Evolutionary conservation across 495 filamentous ascomycete genomes (phyloP).

Genomic region (Aspergillus saccharolyticus): DNA sequence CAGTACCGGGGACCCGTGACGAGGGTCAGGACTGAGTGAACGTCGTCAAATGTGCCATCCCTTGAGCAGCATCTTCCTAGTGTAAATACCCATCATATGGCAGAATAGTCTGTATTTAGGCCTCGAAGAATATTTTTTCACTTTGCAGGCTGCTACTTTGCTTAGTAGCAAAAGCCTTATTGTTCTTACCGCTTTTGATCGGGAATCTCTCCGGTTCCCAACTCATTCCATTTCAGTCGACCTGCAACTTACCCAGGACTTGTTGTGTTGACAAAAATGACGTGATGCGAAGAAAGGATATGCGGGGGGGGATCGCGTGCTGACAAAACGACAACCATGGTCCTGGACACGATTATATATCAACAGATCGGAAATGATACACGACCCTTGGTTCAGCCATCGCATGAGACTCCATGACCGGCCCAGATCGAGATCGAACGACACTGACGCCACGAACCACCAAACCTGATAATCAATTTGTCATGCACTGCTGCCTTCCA

Average conservation of each 20-base stretch:
- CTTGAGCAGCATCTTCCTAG: too few relatives aligned
- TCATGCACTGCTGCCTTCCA: neutral
- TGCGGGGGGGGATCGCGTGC: neutral
- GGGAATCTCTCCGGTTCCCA: neutral
- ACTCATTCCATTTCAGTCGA: too few relatives aligned
- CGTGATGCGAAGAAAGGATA: neutral
- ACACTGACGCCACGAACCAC: neutral
- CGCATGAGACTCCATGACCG: neutral
- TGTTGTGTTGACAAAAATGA: neutral
- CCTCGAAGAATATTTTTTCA: too few relatives aligned
- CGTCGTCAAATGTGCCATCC: too few relatives aligned
- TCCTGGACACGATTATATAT: neutral
- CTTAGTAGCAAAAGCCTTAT: too few relatives aligned
- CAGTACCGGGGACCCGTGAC: slow-evolving; percentile 44
- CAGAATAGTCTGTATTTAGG: too few relatives aligned
- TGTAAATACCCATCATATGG: too few relatives aligned
- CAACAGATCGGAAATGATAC: neutral
- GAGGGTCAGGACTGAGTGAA: slow-evolving; percentile 18
- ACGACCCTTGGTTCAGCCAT: neutral
- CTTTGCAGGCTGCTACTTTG: too few relatives aligned
- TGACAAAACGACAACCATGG: neutral
- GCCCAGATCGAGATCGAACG: neutral
- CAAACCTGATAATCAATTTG: neutral
- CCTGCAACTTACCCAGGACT: neutral
- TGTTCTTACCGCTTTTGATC: neutral